Conservation (phyloP, 116 monocot genomes). For the Phalaenopsis hybrid region DNA sequence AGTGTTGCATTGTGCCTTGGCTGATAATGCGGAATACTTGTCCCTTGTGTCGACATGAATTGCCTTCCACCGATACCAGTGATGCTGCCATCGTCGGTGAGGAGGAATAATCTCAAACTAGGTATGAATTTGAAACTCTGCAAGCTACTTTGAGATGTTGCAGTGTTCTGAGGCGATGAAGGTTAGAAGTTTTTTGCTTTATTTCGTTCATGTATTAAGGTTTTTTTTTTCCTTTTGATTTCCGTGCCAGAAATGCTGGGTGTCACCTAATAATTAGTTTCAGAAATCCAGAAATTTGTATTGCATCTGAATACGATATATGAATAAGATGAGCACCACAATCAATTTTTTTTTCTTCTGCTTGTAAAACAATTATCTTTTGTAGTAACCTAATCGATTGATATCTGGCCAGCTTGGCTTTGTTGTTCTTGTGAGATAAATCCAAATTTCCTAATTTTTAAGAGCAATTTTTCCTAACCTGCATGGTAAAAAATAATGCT, state of each 20-base stretch:
- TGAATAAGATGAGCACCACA: not conserved
- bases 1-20: constrained; percentile 37
- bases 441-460: too few species aligned
- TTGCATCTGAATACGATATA: not conserved
- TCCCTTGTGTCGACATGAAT: constrained; percentile 33
- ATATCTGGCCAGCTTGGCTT: not conserved
- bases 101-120: constrained; percentile 3
- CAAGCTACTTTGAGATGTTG: constrained; percentile 5
- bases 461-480: too few species aligned
- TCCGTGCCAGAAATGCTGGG: not conserved
- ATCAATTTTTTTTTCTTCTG: not conserved
- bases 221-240: not conserved
- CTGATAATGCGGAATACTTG: constrained; percentile 31
- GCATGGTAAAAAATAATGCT: too few species aligned
- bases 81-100: not conserved
- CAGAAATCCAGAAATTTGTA: not conserved
- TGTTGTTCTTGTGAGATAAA: not conserved
- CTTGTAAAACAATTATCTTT: not conserved
- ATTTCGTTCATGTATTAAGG: not conserved
- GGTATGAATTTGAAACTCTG: constrained; percentile 28
- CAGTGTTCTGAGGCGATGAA: not conserved
- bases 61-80: constrained; percentile 23
- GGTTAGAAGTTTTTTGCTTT: not conserved
- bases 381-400: not conserved
- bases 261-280: not conserved